A percentile compares a stretch with the other conserved stretches of the same genome.
Conservation (phyloP, 2,329 filamentous ascomycete species). For the Penicillium glabrum region DNA sequence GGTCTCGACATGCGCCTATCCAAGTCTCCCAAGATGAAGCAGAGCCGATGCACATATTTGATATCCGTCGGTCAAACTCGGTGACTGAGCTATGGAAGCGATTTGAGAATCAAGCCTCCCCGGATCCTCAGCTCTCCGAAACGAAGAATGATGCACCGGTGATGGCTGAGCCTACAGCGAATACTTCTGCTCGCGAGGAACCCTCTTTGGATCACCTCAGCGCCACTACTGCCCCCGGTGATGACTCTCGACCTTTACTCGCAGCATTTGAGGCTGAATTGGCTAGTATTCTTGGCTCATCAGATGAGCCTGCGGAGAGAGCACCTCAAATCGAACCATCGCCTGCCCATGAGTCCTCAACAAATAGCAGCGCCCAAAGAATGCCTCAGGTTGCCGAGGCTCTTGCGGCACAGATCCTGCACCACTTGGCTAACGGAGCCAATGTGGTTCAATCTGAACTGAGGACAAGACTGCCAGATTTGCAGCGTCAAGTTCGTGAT, state of each 20-base stretch:
- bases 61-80: constrained; percentile 43
- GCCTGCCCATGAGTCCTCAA: constrained; percentile 9
- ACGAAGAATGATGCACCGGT: not conserved
- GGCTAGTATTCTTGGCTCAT: constrained; percentile 32
- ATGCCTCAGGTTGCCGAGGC: constrained; percentile 28
- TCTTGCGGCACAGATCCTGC: constrained; percentile 33
- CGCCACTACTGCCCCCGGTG: constrained; percentile 11
- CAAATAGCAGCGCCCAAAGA: constrained; percentile 10
- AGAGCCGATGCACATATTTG: constrained; percentile 46
- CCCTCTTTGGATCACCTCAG: not conserved
- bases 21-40: constrained; percentile 14
- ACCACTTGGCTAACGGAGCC: constrained; percentile 35
- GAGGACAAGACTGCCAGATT: constrained; percentile 35
- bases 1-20: constrained; percentile 6
- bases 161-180: not conserved
- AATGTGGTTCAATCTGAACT: constrained; percentile 38
- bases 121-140: not conserved
- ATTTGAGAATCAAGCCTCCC: constrained; percentile 22
- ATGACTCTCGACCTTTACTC: constrained; percentile 33
- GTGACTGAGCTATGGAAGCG: constrained; percentile 40
- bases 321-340: constrained; percentile 10
- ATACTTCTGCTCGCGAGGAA: not conserved
- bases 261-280: constrained; percentile 43
- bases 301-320: constrained; percentile 12
- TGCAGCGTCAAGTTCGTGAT: constrained; percentile 38